Evolutionary conservation across 2,329 filamentous ascomycete species (phyloP).

Genomic region (Elsinoe batatas): DNA sequence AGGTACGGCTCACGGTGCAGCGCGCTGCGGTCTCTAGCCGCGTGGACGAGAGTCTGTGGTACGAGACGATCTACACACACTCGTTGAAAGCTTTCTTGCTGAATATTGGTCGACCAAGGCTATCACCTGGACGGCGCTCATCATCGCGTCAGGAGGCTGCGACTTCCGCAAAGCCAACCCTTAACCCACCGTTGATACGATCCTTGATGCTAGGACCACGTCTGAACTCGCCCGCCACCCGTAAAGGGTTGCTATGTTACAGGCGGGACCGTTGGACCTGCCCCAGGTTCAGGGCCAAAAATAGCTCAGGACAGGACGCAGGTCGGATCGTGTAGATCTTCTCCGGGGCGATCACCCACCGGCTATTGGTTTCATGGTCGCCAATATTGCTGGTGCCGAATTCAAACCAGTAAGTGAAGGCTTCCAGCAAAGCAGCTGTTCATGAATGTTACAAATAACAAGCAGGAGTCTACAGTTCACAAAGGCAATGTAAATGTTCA

Average conservation of each 20-base stretch:
- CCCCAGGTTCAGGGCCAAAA: neutral
- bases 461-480: too few species aligned
- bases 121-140: constrained; percentile 34
- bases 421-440: neutral
- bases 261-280: neutral
- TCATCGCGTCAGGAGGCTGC: too few species aligned
- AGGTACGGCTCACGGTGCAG: constrained; percentile 32
- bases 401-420: too few species aligned
- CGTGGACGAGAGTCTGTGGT: constrained; percentile 33
- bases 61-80: constrained; percentile 36
- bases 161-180: constrained; percentile 23
- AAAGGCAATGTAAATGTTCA: too few species aligned
- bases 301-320: neutral
- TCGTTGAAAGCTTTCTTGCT: constrained; percentile 21
- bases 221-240: neutral
- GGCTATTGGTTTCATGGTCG: neutral
- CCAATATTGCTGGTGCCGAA: neutral
- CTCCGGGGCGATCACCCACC: neutral
- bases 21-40: constrained; percentile 34
- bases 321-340: neutral
- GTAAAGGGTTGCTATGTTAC: neutral
- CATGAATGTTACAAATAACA: too few species aligned
- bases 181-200: too few species aligned
- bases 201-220: neutral
- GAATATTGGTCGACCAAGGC: constrained; percentile 37